These are phyloP conservation scores for Ceratocystis lukuohia DNA, from an alignment of 2,329 filamentous ascomycete genomes.

Conservation along the genomic window DNA sequence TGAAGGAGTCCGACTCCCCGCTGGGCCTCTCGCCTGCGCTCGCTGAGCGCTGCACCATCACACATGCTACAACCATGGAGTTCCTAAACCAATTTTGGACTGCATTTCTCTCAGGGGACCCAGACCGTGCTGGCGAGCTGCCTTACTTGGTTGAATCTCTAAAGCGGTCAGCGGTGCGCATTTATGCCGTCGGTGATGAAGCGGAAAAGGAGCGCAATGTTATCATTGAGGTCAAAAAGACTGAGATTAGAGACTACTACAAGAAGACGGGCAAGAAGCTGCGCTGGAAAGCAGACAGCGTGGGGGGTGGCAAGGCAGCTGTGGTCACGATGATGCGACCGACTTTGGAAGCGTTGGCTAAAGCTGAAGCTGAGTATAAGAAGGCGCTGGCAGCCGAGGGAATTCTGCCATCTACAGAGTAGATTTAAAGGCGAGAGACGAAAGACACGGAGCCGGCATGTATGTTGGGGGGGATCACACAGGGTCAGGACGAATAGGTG, in stretches of 20 bases:
- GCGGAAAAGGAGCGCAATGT: slow-evolving; percentile 62
- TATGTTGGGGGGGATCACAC: no score
- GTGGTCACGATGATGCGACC: slow-evolving; percentile 67
- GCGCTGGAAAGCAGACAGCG: slow-evolving; percentile 51
- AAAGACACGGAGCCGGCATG: not conserved
- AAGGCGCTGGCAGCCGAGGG: slow-evolving; percentile 55
- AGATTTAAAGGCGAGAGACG: slow-evolving; percentile 7
- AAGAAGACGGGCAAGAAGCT: slow-evolving; percentile 61
- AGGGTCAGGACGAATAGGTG: no score
- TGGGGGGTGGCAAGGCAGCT: slow-evolving; percentile 62
- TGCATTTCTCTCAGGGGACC: slow-evolving; percentile 77
- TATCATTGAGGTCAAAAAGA: slow-evolving; percentile 52
- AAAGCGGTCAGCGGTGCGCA: slow-evolving; percentile 60
- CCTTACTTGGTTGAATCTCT: slow-evolving; percentile 73
- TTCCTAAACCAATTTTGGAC: slow-evolving; percentile 98
- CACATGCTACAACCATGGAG: slow-evolving; percentile 85
- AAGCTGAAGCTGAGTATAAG: slow-evolving; percentile 58
- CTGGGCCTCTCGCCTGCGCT: slow-evolving; percentile 44
- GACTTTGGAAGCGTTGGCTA: slow-evolving; percentile 54
- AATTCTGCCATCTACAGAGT: slow-evolving; percentile 36
- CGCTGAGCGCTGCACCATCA: slow-evolving; percentile 47
- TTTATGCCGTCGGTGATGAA: slow-evolving; percentile 64
- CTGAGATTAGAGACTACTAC: slow-evolving; percentile 56
- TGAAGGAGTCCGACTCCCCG: slow-evolving; percentile 33
- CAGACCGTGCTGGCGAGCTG: slow-evolving; percentile 66